A percentile compares a stretch with the other conserved stretches of the same genome.
These are phyloP conservation scores for Chaetomiaceae sp. DNA, from an alignment of 2,329 filamentous ascomycete genomes.

Conservation along the genomic window DNA sequence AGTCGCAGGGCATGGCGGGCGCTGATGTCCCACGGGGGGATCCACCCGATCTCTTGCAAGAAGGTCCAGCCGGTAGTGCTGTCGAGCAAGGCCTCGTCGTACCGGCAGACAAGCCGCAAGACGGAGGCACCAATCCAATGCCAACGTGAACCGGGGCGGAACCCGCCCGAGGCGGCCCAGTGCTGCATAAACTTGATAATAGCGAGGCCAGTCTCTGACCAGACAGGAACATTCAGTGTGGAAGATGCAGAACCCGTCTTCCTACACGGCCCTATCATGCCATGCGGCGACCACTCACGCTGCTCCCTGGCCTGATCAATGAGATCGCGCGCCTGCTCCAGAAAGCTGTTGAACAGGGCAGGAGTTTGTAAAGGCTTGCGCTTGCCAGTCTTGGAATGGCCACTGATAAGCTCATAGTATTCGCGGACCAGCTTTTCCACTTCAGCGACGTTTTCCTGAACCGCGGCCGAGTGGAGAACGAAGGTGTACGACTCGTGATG, in stretches of 20 bases:
- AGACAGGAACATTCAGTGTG: constrained; percentile 31
- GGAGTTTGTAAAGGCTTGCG: constrained; percentile 27
- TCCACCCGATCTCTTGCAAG: constrained; percentile 69
- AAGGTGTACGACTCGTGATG: constrained; percentile 54
- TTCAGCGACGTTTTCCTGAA: constrained; percentile 48
- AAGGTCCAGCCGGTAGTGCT: constrained; percentile 56
- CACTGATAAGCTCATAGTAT: constrained; percentile 42
- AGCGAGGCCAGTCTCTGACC: constrained; percentile 47
- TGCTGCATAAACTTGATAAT: constrained; percentile 66
- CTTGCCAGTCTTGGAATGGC: constrained; percentile 2
- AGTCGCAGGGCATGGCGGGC: constrained; percentile 57
- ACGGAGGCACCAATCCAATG: constrained; percentile 61
- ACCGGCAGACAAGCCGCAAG: constrained; percentile 57
- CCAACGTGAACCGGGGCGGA: constrained; percentile 48
- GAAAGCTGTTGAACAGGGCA: constrained; percentile 41
- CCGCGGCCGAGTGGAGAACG: constrained; percentile 54
- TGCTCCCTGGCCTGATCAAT: constrained; percentile 49
- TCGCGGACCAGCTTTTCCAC: constrained; percentile 51
- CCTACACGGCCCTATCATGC: constrained; percentile 41
- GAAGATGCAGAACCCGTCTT: constrained; percentile 13
- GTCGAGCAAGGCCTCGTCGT: constrained; percentile 47
- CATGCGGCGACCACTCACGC: constrained; percentile 48
- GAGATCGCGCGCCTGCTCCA: constrained; percentile 44
- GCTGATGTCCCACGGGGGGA: constrained; percentile 66
- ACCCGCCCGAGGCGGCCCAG: constrained; percentile 58